phyloP scores from a whole-genome alignment of 2,329 filamentous ascomycete genomes.

The Beauveria sp. region DNA sequence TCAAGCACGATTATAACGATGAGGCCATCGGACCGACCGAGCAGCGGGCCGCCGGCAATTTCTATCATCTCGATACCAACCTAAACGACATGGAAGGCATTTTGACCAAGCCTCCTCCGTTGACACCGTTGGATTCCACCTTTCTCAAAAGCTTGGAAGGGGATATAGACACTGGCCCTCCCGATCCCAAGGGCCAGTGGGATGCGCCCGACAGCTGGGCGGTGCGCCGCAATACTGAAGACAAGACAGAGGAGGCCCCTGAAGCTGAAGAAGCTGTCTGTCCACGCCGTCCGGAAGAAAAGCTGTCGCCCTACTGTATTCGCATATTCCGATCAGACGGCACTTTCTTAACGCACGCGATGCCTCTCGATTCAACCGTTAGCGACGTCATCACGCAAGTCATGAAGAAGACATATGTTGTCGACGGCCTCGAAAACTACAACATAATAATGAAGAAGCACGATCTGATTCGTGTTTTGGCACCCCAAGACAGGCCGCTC shows the following conservation, averaged over 20 bases:
- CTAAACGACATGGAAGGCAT: slow-evolving; percentile 89
- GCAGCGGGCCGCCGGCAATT: slow-evolving; percentile 47
- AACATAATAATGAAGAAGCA: slow-evolving; percentile 94
- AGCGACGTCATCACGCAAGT: slow-evolving; percentile 82
- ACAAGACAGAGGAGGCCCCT: slow-evolving; percentile 45
- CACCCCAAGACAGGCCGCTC: slow-evolving; percentile 70
- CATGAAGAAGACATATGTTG: slow-evolving; percentile 87
- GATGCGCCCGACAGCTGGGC: slow-evolving; percentile 96
- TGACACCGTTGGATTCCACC: slow-evolving; percentile 61
- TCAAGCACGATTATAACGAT: slow-evolving; percentile 44
- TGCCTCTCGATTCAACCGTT: slow-evolving; percentile 75
- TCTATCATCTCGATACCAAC: slow-evolving; percentile 80
- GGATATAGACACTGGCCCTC: slow-evolving; percentile 28
- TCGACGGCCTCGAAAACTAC: slow-evolving; percentile 86
- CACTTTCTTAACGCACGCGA: slow-evolving; percentile 87
- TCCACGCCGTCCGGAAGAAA: slow-evolving; percentile 64
- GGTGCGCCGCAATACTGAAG: slow-evolving; percentile 66
- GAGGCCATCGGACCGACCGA: slow-evolving; percentile 55
- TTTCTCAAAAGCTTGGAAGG: slow-evolving; percentile 38
- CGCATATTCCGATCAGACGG: slow-evolving; percentile 90
- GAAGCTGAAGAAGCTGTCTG: slow-evolving; percentile 63
- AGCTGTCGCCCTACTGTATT: slow-evolving; percentile 75
- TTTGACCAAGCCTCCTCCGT: slow-evolving; percentile 59
- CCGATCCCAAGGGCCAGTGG: slow-evolving; percentile 59
- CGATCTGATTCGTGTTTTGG: slow-evolving; percentile 75